Evolutionary conservation across 208 protist species (phyloP).

Genomic region (Spironucleus salmonicida): DNA sequence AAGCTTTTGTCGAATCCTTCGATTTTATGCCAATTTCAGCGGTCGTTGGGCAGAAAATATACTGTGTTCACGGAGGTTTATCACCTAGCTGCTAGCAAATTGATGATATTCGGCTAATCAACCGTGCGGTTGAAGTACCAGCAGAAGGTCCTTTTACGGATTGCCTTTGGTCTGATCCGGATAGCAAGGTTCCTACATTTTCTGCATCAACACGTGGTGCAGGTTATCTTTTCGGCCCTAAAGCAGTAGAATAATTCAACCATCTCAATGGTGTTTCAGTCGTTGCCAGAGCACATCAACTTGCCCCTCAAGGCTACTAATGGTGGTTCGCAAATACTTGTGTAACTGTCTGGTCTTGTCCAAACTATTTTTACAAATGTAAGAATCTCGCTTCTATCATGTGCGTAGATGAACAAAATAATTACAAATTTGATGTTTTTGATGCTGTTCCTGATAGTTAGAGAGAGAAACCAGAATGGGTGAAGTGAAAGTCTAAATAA

Average conservation of each 20-base stretch:
- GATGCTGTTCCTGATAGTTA: constrained; percentile 28
- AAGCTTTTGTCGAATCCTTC: constrained; percentile 39
- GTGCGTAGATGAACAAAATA: constrained; percentile 25
- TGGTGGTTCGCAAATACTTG: constrained; percentile 86
- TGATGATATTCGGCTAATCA: constrained; percentile 36
- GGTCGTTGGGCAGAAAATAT: constrained; percentile 29
- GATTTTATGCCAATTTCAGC: constrained; percentile 40
- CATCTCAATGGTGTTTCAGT: constrained; percentile 31
- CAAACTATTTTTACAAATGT: constrained; percentile 97
- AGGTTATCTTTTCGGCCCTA: constrained; percentile 37
- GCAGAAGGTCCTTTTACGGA: constrained; percentile 35
- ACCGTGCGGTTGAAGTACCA: constrained; percentile 33
- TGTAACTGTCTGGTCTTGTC: constrained; percentile 92
- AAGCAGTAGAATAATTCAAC: constrained; percentile 29
- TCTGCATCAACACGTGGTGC: constrained; percentile 36
- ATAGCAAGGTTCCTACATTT: background rate
- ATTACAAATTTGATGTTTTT: constrained; percentile 7
- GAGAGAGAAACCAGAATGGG: constrained; percentile 24
- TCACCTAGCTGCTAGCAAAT: constrained; percentile 31
- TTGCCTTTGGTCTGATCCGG: constrained; percentile 36
- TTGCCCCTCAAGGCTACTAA: constrained; percentile 65
- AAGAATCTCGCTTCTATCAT: constrained; percentile 37
- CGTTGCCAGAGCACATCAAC: constrained; percentile 36
- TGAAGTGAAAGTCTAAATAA: constrained; percentile 1
- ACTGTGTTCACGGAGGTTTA: constrained; percentile 44